Percentiles rank a stretch among this genome's conserved stretches.
Conservation (phyloP, 1,139 yeast genomes). For the Lodderomyces elongisporus region DNA sequence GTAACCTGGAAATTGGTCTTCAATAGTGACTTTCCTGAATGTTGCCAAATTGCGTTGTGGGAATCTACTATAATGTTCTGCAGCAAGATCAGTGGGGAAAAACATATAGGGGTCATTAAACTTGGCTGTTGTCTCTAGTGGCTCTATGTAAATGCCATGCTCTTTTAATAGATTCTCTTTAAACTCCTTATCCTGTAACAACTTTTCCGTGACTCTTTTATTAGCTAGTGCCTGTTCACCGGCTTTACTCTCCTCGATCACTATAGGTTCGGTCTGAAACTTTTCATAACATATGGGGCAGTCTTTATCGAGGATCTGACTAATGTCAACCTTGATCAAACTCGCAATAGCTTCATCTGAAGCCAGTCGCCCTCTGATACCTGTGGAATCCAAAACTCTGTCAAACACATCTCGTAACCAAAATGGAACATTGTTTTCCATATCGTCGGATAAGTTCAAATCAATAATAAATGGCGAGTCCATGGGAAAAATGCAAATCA, state of each 20-base stretch:
- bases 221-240: neutral
- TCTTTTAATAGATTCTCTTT: conserved; percentile 3
- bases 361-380: conserved; percentile 29
- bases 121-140: conserved; percentile 6
- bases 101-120: conserved; percentile 38
- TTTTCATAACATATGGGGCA: conserved; percentile 39
- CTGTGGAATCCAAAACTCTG: conserved; percentile 30
- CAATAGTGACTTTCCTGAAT: conserved; percentile 19
- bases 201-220: neutral
- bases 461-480: conserved; percentile 21
- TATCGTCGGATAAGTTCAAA: conserved; percentile 22
- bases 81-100: conserved; percentile 34
- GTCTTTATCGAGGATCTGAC: conserved; percentile 19
- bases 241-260: conserved; percentile 7
- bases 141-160: conserved; percentile 7
- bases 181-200: conserved; percentile 1
- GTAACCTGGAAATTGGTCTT: conserved; percentile 32
- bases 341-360: conserved; percentile 39
- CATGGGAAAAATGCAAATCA: conserved; percentile 12
- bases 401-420: conserved; percentile 40
- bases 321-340: conserved; percentile 23
- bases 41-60: conserved; percentile 30
- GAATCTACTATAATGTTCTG: conserved; percentile 26
- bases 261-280: conserved; percentile 24
- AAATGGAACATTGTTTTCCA: conserved; percentile 22